Conservation (phyloP, 2,329 filamentous ascomycete species). For the Calcarisporium arbuscula region DNA sequence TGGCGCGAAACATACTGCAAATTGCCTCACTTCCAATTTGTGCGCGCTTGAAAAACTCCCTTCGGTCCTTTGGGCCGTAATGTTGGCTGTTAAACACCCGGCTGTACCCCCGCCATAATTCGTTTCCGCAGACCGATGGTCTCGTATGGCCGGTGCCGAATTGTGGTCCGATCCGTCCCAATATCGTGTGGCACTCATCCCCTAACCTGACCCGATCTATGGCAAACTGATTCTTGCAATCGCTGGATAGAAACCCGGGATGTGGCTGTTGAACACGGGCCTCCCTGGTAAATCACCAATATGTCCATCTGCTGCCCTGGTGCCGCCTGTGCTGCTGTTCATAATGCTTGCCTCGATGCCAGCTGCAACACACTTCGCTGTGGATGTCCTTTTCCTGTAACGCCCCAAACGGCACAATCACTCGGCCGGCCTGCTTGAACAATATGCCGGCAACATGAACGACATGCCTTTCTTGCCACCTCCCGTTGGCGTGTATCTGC, state of each 20-base stretch:
- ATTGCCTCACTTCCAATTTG: background rate
- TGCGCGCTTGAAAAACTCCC: background rate
- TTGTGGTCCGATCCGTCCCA: slow-evolving; percentile 3
- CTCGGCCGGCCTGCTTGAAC: slow-evolving; percentile 1
- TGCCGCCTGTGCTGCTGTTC: background rate
- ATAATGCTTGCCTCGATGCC: slow-evolving; percentile 3
- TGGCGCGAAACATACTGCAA: background rate
- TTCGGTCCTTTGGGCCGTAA: slow-evolving; percentile 4
- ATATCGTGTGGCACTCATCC: slow-evolving; percentile 7
- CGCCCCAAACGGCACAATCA: slow-evolving; percentile 8
- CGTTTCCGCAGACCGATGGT: no score
- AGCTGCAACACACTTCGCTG: background rate
- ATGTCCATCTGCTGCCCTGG: slow-evolving; percentile 1
- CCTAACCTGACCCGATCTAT: slow-evolving; percentile 7
- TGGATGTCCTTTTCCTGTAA: slow-evolving; percentile 8
- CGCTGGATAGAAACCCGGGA: slow-evolving; percentile 6
- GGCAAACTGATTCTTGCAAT: background rate
- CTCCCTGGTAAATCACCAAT: slow-evolving; percentile 5
- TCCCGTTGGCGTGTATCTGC: slow-evolving; percentile 8
- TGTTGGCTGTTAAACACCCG: slow-evolving; percentile 6
- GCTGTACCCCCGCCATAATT: slow-evolving; percentile 6
- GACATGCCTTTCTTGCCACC: slow-evolving; percentile 13
- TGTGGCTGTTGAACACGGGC: slow-evolving; percentile 1
- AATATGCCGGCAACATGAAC: slow-evolving; percentile 13
- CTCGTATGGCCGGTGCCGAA: slow-evolving; percentile 1